These are phyloP conservation scores for Piromyces finnis DNA, from an alignment of 192 early-diverging fungal species.

Conservation along the genomic window DNA sequence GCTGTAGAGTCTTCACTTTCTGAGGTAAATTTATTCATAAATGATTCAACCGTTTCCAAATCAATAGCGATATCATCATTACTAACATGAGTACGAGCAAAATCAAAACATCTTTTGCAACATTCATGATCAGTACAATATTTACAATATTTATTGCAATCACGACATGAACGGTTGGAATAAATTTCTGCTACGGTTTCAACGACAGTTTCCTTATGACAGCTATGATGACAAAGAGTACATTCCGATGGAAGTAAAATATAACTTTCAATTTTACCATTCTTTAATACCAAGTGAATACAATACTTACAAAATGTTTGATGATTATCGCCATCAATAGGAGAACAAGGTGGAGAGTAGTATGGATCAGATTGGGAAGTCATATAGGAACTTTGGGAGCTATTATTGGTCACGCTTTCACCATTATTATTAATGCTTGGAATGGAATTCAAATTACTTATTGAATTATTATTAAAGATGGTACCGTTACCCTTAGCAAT, in stretches of 20 bases:
- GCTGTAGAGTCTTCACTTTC: neutral
- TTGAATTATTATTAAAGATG: neutral
- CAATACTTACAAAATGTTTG: neutral
- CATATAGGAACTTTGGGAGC: neutral
- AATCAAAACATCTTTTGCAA: neutral
- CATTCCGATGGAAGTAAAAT: neutral
- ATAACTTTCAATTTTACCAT: neutral
- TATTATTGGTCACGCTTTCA: neutral
- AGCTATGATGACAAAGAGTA: neutral
- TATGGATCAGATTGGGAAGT: neutral
- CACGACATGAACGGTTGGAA: neutral
- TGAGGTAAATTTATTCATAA: neutral
- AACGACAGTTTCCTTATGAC: neutral
- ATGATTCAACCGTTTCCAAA: neutral
- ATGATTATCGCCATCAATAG: neutral
- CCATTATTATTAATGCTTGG: no score
- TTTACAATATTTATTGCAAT: neutral
- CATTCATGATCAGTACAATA: neutral
- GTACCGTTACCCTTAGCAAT: neutral
- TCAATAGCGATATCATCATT: neutral
- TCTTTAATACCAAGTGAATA: neutral
- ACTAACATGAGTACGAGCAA: neutral
- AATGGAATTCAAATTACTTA: neutral
- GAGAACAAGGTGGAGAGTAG: neutral
- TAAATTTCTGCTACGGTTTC: neutral